Evolutionary conservation across 2,329 filamentous ascomycete species (phyloP), one percentile per base, ranked within the genome.

Genomic region (Claviceps citrina): DNA sequence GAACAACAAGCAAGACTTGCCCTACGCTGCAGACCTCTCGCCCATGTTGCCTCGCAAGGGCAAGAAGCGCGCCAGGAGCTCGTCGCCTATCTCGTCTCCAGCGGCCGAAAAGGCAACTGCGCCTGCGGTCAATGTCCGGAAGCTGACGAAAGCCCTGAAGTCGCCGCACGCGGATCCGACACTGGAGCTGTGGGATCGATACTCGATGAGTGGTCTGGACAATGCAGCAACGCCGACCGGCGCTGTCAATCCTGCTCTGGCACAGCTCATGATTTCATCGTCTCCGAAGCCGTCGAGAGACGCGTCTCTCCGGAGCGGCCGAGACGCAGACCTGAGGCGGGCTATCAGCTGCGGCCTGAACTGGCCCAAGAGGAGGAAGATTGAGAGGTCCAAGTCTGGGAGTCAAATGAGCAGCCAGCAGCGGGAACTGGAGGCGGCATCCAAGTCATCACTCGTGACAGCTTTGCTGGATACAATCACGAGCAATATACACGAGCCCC

Each of bases 161-260:
- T 81, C 79, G 1, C 78, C 78, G 10, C 73, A 80, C 46, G 70
- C 76, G 25, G 81, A 87, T 51, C 79, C 83, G 28, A 81, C 80
- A 2, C 60, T 79, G 25, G 81, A 87, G 46, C 60, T 87, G 2
- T 89, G 83, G 83, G 82, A 81, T 49, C 76, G 80, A 39, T 85
- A 84, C 53, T 72, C 80, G 28, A 59, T 75, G 13, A 57, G 53
- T 28, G 54, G 40, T 61, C 44, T 47, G 20, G 66, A 51, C 63
- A 68, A 45, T 57, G 60, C 39, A 54, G 64, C 12, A 58, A 67
- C 45, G 48, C 59, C 39, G 57, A 59, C 33, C 1, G 70, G 71
- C 16, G 57, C 67, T 32, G 57, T 64, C 31, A 76, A 75, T 48
- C 73, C 73, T 30, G 62, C 70, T 13, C 63, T 84, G 19, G 71